These are phyloP conservation scores for Nicotiana tomentosiformis DNA, from an alignment of 257 asterid genomes.

Conservation along the genomic window DNA sequence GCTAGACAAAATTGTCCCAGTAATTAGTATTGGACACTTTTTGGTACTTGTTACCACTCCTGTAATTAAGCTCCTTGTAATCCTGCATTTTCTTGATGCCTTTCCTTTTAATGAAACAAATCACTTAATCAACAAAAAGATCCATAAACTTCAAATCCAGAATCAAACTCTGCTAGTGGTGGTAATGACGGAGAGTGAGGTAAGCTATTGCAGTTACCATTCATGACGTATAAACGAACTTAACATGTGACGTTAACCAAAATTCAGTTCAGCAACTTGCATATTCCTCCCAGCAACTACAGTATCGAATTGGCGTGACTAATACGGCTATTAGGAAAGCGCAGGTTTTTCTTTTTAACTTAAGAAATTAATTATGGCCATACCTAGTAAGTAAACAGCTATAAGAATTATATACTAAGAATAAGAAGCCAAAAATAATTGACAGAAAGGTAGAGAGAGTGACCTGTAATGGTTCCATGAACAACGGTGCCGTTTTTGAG, in stretches of 20 bases:
- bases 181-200: neutral
- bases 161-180: no score
- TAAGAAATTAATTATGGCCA: neutral
- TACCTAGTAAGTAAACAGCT: neutral
- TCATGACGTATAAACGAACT: neutral
- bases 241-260: neutral
- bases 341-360: neutral
- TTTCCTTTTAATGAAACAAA: no score
- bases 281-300: neutral
- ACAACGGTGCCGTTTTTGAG: constrained; percentile 39
- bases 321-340: neutral
- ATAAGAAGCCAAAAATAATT: neutral
- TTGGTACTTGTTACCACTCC: no score
- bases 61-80: no score
- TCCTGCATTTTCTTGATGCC: no score
- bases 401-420: neutral
- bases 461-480: constrained; percentile 41
- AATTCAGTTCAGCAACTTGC: neutral
- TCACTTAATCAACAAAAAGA: no score
- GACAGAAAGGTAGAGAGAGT: neutral
- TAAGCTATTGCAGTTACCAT: neutral
- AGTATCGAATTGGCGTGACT: neutral
- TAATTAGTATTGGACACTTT: no score
- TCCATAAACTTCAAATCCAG: no score
- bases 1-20: no score